These are phyloP conservation scores for Solanum hybrid DNA, from an alignment of 305 asterid species.

Conservation along the genomic window DNA sequence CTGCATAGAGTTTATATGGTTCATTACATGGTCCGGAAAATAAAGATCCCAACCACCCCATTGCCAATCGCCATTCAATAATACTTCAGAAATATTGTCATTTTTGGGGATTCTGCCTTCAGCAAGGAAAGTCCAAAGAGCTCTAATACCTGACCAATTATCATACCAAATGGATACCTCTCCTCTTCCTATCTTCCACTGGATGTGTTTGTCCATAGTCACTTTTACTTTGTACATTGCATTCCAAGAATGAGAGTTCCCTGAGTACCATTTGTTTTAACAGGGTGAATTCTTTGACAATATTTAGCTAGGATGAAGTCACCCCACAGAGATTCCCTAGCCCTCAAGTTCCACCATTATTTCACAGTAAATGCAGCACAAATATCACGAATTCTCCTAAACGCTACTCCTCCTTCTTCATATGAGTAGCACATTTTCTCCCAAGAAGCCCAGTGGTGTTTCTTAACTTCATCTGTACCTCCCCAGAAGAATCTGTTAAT, in stretches of 20 bases:
- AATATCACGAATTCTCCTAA: not conserved
- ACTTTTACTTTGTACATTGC: not conserved
- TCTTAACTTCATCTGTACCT: not conserved
- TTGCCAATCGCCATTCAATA: not conserved
- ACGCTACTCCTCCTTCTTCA: not conserved
- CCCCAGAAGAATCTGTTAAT: not conserved
- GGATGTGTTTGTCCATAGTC: not conserved
- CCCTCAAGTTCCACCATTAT: not conserved
- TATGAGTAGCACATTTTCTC: not conserved
- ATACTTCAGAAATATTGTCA: not conserved
- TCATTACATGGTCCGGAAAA: not conserved
- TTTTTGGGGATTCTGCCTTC: not conserved
- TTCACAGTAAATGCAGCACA: not conserved
- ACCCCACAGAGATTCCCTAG: not conserved
- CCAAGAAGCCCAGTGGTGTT: not conserved
- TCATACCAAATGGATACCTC: not conserved
- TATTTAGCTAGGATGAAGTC: not conserved
- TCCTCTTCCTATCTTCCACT: not conserved
- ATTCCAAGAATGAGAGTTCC: not conserved
- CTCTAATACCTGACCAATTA: not conserved
- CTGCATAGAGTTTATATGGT: not conserved
- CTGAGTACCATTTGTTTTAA: not conserved
- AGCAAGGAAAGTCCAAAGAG: not conserved
- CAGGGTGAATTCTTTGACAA: not conserved
- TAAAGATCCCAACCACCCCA: not conserved